A percentile compares a stretch with the other conserved stretches of the same genome.
phyloP scores from a whole-genome alignment of 495 filamentous ascomycete species.

The Astrothelium subdiscretum region DNA sequence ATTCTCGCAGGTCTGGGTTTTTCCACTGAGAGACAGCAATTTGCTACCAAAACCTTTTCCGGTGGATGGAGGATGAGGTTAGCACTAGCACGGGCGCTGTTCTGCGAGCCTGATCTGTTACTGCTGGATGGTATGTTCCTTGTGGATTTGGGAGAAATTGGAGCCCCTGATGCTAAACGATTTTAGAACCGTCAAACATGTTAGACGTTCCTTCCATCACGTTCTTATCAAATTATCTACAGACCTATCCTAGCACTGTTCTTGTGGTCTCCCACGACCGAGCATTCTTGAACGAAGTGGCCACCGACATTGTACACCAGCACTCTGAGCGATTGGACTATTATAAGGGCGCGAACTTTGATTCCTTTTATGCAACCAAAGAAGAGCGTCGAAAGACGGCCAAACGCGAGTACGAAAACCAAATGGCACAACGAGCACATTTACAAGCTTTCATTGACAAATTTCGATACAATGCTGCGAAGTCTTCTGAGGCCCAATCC shows the following conservation, averaged over 20 bases:
- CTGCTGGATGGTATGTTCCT: conserved; percentile 61
- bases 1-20: conserved; percentile 97
- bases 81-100: conserved; percentile 85
- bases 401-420: conserved; percentile 96
- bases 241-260: conserved; percentile 85
- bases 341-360: conserved; percentile 97
- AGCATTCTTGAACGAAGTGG: conserved; percentile 97
- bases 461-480: conserved; percentile 98
- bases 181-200: conserved; percentile 94
- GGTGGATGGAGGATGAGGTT: conserved; percentile 99
- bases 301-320: conserved; percentile 99
- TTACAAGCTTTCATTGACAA: conserved; percentile 97
- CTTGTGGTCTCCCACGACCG: conserved; percentile 98
- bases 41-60: conserved; percentile 92
- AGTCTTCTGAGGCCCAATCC: conserved; percentile 95
- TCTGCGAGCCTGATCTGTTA: conserved; percentile 95
- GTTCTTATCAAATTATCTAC: conserved; percentile 93
- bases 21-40: conserved; percentile 85
- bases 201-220: conserved; percentile 99
- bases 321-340: conserved; percentile 95
- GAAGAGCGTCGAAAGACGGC: conserved; percentile 95
- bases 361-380: conserved; percentile 94
- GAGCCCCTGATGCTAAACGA: conserved; percentile 17
- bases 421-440: conserved; percentile 87
- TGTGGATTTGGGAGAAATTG: background rate